These are phyloP conservation scores for Amaranthus palmeri DNA, from an alignment of 148 eudicot genomes.

Conservation along the genomic window DNA sequence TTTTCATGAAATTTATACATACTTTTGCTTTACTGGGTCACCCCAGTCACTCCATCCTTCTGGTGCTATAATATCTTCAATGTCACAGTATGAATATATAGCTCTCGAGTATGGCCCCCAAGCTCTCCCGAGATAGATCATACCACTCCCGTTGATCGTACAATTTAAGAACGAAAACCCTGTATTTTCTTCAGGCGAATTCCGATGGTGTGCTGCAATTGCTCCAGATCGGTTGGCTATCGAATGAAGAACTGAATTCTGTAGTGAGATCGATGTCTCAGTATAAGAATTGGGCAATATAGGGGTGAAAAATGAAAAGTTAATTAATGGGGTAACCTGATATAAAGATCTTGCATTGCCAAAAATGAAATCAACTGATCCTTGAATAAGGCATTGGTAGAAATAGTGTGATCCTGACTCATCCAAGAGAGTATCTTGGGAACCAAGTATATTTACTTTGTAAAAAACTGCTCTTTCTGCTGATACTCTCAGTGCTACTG, in stretches of 20 bases:
- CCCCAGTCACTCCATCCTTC: constrained; percentile 82
- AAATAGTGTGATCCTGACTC: constrained; percentile 72
- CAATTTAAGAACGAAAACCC: constrained; percentile 90
- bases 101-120: constrained; percentile 83
- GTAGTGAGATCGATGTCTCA: constrained; percentile 3
- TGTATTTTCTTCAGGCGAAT: constrained; percentile 43
- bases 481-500: constrained; percentile 73
- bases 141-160: constrained; percentile 56
- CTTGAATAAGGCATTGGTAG: constrained; percentile 67
- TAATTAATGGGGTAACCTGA: constrained; percentile 29
- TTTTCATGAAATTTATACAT: constrained; percentile 7
- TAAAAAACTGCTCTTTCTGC: constrained; percentile 64
- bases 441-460: constrained; percentile 56
- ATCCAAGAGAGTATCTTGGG: constrained; percentile 85
- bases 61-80: constrained; percentile 54
- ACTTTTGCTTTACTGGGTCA: constrained; percentile 46
- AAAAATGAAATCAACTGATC: constrained; percentile 79
- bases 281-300: background rate
- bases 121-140: constrained; percentile 65
- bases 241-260: constrained; percentile 66
- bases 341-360: constrained; percentile 82
- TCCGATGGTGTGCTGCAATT: constrained; percentile 82
- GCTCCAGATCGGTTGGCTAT: constrained; percentile 56
- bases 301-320: background rate
- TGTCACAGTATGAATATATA: constrained; percentile 57